Base-by-base conservation (phyloP, 2,329 filamentous ascomycete genomes). In the Diaporthe nobilis region DNA sequence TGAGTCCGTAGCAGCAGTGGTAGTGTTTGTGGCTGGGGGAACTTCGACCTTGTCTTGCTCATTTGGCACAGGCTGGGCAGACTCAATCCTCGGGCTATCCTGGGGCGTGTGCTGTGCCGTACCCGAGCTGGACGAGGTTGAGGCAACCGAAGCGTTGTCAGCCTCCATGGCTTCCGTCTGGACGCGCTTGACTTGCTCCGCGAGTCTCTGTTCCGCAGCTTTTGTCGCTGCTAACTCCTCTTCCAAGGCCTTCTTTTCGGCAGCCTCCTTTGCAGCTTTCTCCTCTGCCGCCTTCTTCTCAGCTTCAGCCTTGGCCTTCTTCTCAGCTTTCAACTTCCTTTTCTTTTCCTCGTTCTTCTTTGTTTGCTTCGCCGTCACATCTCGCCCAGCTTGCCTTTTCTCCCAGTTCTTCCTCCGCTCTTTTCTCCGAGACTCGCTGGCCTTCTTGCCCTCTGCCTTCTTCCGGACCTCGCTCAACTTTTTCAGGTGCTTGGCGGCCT, bases 401-500 rank as follows among this genome's bases (percentile, higher is more conserved):
- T 83, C 84, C 84, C 80, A 85, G 70, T 79, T 78, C 68, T 78
- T 84, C 77, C 80, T 85, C 55, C 85, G 83, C 77, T 85, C 86
- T 74, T 85, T 84, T 79, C 87, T 85, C 31, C 86, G 84, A 3
- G 85, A 86, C 55, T 86, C 85, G 34, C 85, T 85, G 0, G 85
- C 86, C 65, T 84, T 84, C 81, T 87, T 88, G 77, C 90, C 86
- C 76, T 89, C 88, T 0, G 83, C 77, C 1, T 85, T 86, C 79
- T 91, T 88, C 15, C 87, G 83, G 37, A 88, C 79, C 39, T 85
- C 86, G 4, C 90, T 92, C 13, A 84, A 79, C n/a, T 80, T 81
- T 31, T 81, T 80, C 31, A 84, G 77, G 63, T 85, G 82, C 2
- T 79, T 80, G 0, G 83, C 80, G 3, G 82, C 83, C 81, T 94